Evolutionary conservation across 1,284 basidiomycete species (phyloP), one percentile per base, ranked within the genome.

Genomic region (Papiliotrema flavescens): DNA sequence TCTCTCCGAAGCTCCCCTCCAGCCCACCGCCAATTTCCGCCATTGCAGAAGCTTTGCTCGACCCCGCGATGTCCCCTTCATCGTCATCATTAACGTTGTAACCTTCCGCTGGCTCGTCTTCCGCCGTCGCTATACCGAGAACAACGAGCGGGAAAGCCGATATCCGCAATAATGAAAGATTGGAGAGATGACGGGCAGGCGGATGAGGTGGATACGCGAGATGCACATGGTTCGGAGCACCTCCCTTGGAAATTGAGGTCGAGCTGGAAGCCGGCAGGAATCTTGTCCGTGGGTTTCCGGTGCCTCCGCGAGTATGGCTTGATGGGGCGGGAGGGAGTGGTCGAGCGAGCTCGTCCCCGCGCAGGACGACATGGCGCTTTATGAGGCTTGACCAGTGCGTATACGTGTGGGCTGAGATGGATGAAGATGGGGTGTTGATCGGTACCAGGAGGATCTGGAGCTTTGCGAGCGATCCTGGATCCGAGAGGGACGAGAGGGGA

Each of bases 371-470:
- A 42, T 71, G 65, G 20, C 64, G 64, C 57, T 59, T 59, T 50
- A 76, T 63, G 13, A 69, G 49, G 3, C 22, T 37, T 19, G 61
- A 36, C 61, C 71, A 75, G 44, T 63, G 56, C 4, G 57, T 61
- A 51, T 59, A 74, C 9, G 53, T 53, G 3, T 50, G 47, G 13
- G 60, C 61, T 28, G 54, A 57, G 13, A 59, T 53, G 23, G 52
- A 43, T 36, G 57, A 50, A 28, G 24, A 43, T 35, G 55, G 20
- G 22, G 34, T 41, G 55, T 74, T 70, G 4, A 78, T 66, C 14
- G 76, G 76, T 1, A 77, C 56, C 22, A 78, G 59, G 15, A 78
- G 67, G 47, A 78, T 62, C 40, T 74, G 69, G 1, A 78, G 63
- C 34, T 72, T 70, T 9, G 66, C 73, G 8, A 74, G 66, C 2